Base-by-base conservation (phyloP, 169 alveolate species). In the Plasmodium reichenowi region DNA sequence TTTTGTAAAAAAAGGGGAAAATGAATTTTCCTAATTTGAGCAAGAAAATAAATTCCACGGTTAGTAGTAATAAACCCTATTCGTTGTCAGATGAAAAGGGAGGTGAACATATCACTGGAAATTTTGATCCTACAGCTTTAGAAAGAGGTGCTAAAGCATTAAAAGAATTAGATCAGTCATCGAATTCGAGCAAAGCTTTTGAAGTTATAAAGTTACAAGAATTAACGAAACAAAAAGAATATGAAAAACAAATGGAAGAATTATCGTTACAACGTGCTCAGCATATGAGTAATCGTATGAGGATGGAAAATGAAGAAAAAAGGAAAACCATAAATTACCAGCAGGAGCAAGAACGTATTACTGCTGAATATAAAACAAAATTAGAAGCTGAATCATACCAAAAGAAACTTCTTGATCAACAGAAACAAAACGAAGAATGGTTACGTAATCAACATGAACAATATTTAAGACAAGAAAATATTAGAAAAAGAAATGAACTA, bases 91-190 rank as follows among this genome's bases (percentile, higher is more conserved):
- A 68, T 48, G 85, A 71, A 6, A 74, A 58, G 9, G 58, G 59
- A 26, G 60, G 54, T 10, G 80, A 68, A 12, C 72, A 88, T 20
- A 75, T 73, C 4, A 83, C 93, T 3, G 72, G 83, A 12, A 60
- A 91, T 87, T 94, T 98, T 92, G 99, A 98, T 89, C 99, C 99
- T 3, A 93, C 99, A 0, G 99, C 99, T 1, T 96, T 98, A 68
- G 99, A 98, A 94, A 96, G 99, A 76, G 99, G 99, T 24, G 99
- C 99, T 3, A 95, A 97, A 95, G 99, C 99, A 10, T 95, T 98
- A 88, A 97, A 96, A 93, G 98, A 97, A 93, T 86, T 98, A 58
- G 99, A 97, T 72, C 72, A 95, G 48, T 96, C 98, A 12, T 97
- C 99, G 0, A 97, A 98, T 88, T 98, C 99, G 3, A 95, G 96